These are phyloP conservation scores for Backusella circina DNA, from an alignment of 192 early-diverging fungal genomes.

Conservation along the genomic window DNA sequence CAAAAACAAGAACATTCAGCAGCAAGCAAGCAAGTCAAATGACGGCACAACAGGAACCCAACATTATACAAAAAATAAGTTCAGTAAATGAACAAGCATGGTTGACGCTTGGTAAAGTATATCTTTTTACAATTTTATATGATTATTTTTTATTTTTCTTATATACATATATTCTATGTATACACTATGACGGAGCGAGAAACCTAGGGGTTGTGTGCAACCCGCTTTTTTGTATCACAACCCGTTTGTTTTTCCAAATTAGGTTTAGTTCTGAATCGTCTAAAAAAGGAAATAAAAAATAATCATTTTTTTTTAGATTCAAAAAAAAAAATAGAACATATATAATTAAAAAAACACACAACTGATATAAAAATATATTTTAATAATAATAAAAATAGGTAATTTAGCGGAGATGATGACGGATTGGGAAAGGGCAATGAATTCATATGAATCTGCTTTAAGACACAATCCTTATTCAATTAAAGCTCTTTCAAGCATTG, in stretches of 20 bases:
- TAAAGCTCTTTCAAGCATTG: conserved; percentile 76
- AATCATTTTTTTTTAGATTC: conserved; percentile 1
- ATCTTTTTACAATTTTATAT: neutral
- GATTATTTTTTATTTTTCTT: neutral
- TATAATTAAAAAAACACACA: neutral
- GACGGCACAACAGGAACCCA: neutral
- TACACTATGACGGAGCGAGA: neutral
- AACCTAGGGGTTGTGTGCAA: neutral
- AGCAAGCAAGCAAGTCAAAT: neutral
- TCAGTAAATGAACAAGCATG: conserved; percentile 31
- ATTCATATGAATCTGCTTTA: conserved; percentile 84
- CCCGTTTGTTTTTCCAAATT: neutral
- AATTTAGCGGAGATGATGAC: conserved; percentile 33
- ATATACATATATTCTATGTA: neutral
- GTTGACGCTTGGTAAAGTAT: conserved; percentile 29
- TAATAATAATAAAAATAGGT: conserved; percentile 14
- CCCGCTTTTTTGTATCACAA: neutral
- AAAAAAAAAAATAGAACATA: neutral
- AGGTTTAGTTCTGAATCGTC: neutral
- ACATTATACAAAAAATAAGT: conserved; percentile 27
- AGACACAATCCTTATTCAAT: conserved; percentile 91
- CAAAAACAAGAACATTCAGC: neutral
- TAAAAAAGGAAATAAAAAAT: neutral
- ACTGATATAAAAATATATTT: neutral
- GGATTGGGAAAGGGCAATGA: conserved; percentile 82